Evolutionary conservation across 2,329 filamentous ascomycete genomes (phyloP), one percentile per base, ranked within the genome.

Genomic region (Pseudogymnoascus sp.): DNA sequence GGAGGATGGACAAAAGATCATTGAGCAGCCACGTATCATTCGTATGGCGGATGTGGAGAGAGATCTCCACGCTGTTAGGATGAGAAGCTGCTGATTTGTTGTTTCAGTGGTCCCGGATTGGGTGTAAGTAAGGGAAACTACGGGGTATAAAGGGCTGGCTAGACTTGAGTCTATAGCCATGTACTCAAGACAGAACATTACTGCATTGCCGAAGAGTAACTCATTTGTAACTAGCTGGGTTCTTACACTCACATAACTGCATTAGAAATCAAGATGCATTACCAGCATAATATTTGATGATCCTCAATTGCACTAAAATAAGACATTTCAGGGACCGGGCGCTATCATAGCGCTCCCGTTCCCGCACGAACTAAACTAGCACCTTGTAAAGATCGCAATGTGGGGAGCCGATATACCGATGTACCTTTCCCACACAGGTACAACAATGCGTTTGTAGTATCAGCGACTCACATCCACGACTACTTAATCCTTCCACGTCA

Each of bases 21-120:
- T 56, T 7, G 25, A 16, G n/a, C 14, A 34, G n/a, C n/a, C n/a
- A 6, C 5, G 4, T 12, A 97, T 96, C 93, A 99, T 97, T 77
- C 97, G 93, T 72, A 97, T 97, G 6, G 95, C 91, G n/a, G n/a
- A 31, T 18, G 2, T 31, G 4, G 23, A 18, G 25, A 18, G 25
- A 5, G n/a, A 34, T 7, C 1, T 34, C n/a, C n/a, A n/a, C 7
- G 16, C 25, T 3, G 3, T 18, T 11, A 12, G 4, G 46, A 12
- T 5, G 2, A 12, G 25, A 34, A 11, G 25, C n/a, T 16, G 44
- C 28, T 18, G n/a, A 11, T 18, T 12, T 18, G 14, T n/a, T 18
- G n/a, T 6, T 34, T 34, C 4, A 1, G 2, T 18, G 11, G n/a
- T 12, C 25, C 46, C 18, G 50, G n/a, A 18, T 56, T 34, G 7